Conservation (phyloP, 2,329 filamentous ascomycete genomes). For the Zymoseptoria pseudotritici region DNA sequence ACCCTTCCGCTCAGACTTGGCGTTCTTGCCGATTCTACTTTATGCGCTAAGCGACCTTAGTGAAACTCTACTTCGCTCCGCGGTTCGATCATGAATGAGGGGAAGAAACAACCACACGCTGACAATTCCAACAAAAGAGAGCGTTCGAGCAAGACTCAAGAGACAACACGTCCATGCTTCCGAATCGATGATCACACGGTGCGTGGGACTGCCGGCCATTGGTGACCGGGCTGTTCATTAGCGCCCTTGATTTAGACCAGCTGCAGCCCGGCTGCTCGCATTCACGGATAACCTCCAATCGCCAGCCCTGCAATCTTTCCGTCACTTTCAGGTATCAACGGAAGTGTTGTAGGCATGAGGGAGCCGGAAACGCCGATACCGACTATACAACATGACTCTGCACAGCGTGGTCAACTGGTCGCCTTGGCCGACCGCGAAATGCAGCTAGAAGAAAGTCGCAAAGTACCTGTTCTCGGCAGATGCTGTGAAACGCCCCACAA, state of each 20-base stretch:
- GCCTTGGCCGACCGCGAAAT: not conserved
- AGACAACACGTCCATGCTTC: not conserved
- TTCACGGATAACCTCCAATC: not conserved
- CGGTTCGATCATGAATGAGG: no score
- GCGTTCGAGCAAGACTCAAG: not conserved
- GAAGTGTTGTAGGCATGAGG: no score
- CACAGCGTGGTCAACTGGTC: not conserved
- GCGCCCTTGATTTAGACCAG: not conserved
- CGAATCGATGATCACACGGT: not conserved
- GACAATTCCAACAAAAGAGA: not conserved
- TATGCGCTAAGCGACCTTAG: not conserved
- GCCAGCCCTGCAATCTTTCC: not conserved
- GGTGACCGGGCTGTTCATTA: not conserved
- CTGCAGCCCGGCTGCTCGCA: not conserved
- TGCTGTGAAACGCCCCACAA: not conserved
- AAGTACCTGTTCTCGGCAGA: not conserved
- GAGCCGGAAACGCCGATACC: no score
- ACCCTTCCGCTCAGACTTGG: not conserved
- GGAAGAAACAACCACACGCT: not conserved
- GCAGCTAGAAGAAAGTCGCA: not conserved
- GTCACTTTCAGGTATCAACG: no score
- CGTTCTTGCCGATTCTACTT: not conserved
- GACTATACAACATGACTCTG: no score
- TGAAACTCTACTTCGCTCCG: no score
- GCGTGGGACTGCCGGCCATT: not conserved